phyloP scores from a whole-genome alignment of 305 asterid species.

The Striga hermonthica region DNA sequence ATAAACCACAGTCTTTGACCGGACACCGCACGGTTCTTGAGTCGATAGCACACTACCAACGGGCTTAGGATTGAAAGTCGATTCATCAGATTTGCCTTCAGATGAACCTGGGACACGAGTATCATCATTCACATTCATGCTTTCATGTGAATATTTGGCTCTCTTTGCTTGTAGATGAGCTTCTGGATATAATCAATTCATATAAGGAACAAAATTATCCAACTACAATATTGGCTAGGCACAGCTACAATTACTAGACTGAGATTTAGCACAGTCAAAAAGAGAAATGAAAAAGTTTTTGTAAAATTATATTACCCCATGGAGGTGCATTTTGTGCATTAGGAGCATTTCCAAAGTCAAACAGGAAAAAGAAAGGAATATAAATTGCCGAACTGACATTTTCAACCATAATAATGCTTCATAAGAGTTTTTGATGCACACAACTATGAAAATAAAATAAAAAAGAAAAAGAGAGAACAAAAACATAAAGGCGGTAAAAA shows the following conservation, averaged over 20 bases:
- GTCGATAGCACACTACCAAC: slow-evolving; percentile 18
- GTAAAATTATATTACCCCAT: background rate
- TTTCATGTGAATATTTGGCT: slow-evolving; percentile 36
- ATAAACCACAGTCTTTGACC: slow-evolving; percentile 39
- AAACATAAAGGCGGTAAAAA: too few relatives aligned
- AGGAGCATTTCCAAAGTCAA: background rate
- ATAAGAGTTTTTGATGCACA: too few relatives aligned
- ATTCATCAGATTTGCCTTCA: slow-evolving; percentile 8
- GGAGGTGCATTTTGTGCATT: too few relatives aligned
- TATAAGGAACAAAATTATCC: background rate
- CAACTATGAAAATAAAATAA: too few relatives aligned
- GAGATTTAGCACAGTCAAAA: background rate
- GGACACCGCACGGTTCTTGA: slow-evolving; percentile 20
- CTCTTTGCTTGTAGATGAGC: slow-evolving; percentile 35
- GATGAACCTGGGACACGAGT: slow-evolving; percentile 26
- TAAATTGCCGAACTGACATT: background rate
- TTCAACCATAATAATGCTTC: too few relatives aligned
- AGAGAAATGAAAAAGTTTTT: background rate
- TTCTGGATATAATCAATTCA: background rate
- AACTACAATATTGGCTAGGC: background rate
- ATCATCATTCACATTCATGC: slow-evolving; percentile 24
- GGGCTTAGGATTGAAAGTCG: slow-evolving; percentile 14
- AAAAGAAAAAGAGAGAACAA: too few relatives aligned
- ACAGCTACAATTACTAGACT: background rate
- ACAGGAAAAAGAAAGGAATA: background rate